A percentile compares a stretch with the other conserved stretches of the same genome.
These are phyloP conservation scores for Trifolium subterraneum DNA, from an alignment of 306 rosid species.

Conservation along the genomic window DNA sequence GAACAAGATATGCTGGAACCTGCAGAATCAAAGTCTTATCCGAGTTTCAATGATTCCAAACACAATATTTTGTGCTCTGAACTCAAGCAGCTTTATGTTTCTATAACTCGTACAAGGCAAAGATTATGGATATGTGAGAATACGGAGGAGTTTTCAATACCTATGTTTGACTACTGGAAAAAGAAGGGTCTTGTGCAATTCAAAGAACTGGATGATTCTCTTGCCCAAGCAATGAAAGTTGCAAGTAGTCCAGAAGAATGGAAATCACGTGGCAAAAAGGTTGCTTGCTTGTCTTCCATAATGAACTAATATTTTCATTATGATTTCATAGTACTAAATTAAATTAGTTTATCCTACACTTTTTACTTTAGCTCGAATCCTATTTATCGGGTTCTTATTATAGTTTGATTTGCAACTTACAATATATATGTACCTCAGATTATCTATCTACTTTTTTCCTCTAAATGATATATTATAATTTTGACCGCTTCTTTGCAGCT, in stretches of 20 bases:
- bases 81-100: constrained; percentile 71
- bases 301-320: background rate
- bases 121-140: constrained; percentile 78
- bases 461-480: background rate
- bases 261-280: constrained; percentile 77
- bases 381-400: too few relatives aligned
- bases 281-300: background rate
- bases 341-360: too few relatives aligned
- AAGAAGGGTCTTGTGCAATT: constrained; percentile 64
- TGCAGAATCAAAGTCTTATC: constrained; percentile 26
- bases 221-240: constrained; percentile 74
- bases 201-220: constrained; percentile 65
- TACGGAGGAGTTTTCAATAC: constrained; percentile 42
- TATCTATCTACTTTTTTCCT: background rate
- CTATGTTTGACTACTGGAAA: constrained; percentile 75
- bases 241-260: constrained; percentile 78
- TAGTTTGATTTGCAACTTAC: too few relatives aligned
- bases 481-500: constrained; percentile 49
- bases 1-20: constrained; percentile 60
- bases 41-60: constrained; percentile 53
- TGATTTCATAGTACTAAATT: background rate
- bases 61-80: constrained; percentile 77
- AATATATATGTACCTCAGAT: too few relatives aligned
- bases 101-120: constrained; percentile 77
- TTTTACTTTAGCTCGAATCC: too few relatives aligned